phyloP scores from a whole-genome alignment of 2,329 filamentous ascomycete genomes.

The Leptographium lundbergii region DNA sequence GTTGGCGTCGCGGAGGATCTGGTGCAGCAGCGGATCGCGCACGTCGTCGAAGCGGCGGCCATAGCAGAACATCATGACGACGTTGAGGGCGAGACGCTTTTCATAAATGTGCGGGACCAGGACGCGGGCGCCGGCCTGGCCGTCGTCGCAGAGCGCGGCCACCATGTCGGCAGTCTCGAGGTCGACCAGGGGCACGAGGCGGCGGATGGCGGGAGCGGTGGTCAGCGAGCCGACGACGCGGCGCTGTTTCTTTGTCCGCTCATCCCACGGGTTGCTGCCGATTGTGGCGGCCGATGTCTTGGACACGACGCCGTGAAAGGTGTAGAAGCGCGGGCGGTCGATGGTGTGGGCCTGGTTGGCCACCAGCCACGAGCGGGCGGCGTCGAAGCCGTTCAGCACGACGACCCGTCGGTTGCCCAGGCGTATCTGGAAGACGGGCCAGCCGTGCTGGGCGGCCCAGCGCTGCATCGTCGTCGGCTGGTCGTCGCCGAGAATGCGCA shows the following conservation, averaged over 20 bases:
- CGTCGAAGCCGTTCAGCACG: constrained; percentile 1
- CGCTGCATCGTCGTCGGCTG: background rate
- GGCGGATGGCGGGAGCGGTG: background rate
- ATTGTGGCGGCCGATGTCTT: background rate
- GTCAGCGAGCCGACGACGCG: constrained; percentile 2
- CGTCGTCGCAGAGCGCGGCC: background rate
- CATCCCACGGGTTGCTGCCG: constrained; percentile 2
- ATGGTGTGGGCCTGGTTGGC: constrained; percentile 2
- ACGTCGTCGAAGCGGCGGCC: background rate
- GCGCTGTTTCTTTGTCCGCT: constrained; percentile 3
- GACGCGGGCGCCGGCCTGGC: background rate
- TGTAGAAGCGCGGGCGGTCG: constrained; percentile 3
- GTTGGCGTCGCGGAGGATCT: constrained; percentile 2
- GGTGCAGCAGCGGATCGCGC: background rate
- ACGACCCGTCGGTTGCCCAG: background rate
- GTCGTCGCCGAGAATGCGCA: constrained; percentile 1
- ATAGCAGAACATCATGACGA: constrained; percentile 4
- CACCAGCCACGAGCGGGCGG: background rate
- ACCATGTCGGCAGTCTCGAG: constrained; percentile 3
- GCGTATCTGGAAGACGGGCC: constrained; percentile 5
- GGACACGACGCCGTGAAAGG: constrained; percentile 4
- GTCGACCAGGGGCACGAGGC: background rate
- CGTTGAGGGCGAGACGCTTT: constrained; percentile 4
- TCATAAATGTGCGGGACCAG: constrained; percentile 2
- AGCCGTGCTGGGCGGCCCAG: background rate